Evolutionary conservation across 2,329 filamentous ascomycete genomes (phyloP), one percentile per base, ranked within the genome.

Genomic region (Aspergillus udagawae): DNA sequence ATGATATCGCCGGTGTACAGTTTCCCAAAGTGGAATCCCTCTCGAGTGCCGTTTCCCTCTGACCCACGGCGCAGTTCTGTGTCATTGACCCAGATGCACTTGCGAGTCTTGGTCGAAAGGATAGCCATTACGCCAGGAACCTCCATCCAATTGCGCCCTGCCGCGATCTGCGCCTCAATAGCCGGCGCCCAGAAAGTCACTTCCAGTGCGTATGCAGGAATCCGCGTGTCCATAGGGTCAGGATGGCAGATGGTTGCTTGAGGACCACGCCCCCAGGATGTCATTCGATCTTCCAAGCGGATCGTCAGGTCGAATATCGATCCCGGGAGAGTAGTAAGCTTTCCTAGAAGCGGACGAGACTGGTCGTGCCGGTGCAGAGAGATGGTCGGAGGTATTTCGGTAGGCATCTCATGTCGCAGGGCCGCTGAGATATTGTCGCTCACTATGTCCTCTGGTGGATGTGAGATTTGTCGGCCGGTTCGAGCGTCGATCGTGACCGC

Each of bases 141-240:
- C 17, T 73, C 74, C 9, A 77, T 80, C 77, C 80, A 86, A 56
- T 82, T 80, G 67, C 83, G 84, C 52, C 82, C 82, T 38, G 78
- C 78, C 23, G 83, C 80, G 50, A 79, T 80, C 51, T 78, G 78
- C 7, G 82, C 79, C 56, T 90, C 87, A 57, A 87, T 87, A 10
- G 83, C 84, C 0, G 86, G 82, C 55, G 84, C 86, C 82, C 88
- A 91, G 29, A 94, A 84, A 35, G 91, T 80, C 41, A 97, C 78
- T 66, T 90, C 88, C 64, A 96, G 85, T 0, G 90, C 91, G 61
- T 87, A 87, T 69, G 93, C 93, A 1, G 92, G 91, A 38, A 97
- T 85, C 17, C 86, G 87, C 2, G 80, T 82, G 63, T 97, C 91
- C 25, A 77, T 75, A 29, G 73, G 76, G 50, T 86, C 78, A 1